These are phyloP conservation scores for Leccinum sublutescens DNA, from an alignment of 768 basidiomycete genomes.

Conservation along the genomic window DNA sequence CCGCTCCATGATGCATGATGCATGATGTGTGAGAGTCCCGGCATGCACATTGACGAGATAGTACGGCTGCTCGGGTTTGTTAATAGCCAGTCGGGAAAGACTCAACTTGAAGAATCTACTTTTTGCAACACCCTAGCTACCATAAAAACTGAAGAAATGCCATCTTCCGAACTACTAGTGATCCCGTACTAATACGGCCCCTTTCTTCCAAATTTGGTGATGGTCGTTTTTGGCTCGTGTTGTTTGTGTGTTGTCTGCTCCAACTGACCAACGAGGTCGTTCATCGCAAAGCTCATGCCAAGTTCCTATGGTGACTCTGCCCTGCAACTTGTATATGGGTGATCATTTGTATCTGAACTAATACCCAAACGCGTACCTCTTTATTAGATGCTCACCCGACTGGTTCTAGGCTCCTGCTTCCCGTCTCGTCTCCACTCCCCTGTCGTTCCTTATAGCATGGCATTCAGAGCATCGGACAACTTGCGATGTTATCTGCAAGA, in stretches of 20 bases:
- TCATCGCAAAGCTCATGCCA: not conserved
- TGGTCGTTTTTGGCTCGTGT: not conserved
- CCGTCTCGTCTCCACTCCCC: not conserved
- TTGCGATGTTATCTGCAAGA: slow-evolving; percentile 47
- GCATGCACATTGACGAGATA: not conserved
- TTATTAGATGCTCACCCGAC: not conserved
- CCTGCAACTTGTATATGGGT: not conserved
- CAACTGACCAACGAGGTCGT: not conserved
- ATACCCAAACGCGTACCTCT: not conserved
- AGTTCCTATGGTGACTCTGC: slow-evolving; percentile 21
- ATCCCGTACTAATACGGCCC: too few relatives aligned
- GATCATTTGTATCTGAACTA: not conserved
- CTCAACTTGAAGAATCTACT: too few relatives aligned
- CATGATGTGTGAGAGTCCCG: not conserved
- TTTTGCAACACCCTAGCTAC: too few relatives aligned
- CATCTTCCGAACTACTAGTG: too few relatives aligned
- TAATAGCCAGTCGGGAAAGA: not conserved
- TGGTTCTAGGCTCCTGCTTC: not conserved
- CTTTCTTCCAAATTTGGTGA: slow-evolving; percentile 12
- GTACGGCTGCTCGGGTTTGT: not conserved
- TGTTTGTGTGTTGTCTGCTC: not conserved
- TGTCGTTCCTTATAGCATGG: slow-evolving; percentile 16
- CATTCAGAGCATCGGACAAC: slow-evolving; percentile 39
- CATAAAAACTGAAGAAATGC: not conserved
- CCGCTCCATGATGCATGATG: not conserved